These are phyloP conservation scores for Wickerhamomyces sp. DNA, from an alignment of 1,139 yeast genomes.

Conservation along the genomic window DNA sequence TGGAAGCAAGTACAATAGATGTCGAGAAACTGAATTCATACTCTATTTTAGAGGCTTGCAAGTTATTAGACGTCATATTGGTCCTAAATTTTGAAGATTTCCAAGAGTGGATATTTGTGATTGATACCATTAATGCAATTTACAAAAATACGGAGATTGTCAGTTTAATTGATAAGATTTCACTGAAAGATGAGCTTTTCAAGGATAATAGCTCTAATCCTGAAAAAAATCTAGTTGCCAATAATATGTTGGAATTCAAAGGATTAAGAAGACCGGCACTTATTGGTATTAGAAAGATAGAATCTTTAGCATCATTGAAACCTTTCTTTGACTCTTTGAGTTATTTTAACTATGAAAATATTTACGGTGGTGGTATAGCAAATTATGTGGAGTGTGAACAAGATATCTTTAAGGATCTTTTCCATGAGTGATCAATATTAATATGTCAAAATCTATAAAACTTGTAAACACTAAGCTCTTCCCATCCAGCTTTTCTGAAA, in stretches of 20 bases:
- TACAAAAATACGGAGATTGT: slow-evolving; percentile 31
- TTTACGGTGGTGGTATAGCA: slow-evolving; percentile 49
- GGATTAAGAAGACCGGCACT: slow-evolving; percentile 41
- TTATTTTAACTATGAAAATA: slow-evolving; percentile 67
- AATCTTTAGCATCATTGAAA: slow-evolving; percentile 49
- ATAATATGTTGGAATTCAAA: slow-evolving; percentile 12
- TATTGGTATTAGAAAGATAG: slow-evolving; percentile 38
- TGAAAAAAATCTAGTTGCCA: slow-evolving; percentile 9
- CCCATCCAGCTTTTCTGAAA: slow-evolving; percentile 91
- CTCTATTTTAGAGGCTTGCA: slow-evolving; percentile 57
- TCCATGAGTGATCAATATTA: slow-evolving; percentile 18
- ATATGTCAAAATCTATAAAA: slow-evolving; percentile 30
- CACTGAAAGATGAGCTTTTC: slow-evolving; percentile 23
- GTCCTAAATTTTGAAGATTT: slow-evolving; percentile 74
- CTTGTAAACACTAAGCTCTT: slow-evolving; percentile 71
- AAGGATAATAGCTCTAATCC: slow-evolving; percentile 5
- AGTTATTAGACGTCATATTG: slow-evolving; percentile 70
- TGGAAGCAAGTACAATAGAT: slow-evolving; percentile 31
- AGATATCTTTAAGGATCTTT: slow-evolving; percentile 56
- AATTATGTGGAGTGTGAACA: slow-evolving; percentile 47
- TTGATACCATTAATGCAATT: slow-evolving; percentile 65
- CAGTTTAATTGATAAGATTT: slow-evolving; percentile 36
- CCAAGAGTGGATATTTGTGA: slow-evolving; percentile 81
- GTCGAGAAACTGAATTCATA: slow-evolving; percentile 37
- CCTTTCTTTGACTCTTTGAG: slow-evolving; percentile 71